Percentiles rank a stretch among this genome's conserved stretches.
Evolutionary conservation across 495 filamentous ascomycete species (phyloP).

Genomic region (Neurospora tetraspora): DNA sequence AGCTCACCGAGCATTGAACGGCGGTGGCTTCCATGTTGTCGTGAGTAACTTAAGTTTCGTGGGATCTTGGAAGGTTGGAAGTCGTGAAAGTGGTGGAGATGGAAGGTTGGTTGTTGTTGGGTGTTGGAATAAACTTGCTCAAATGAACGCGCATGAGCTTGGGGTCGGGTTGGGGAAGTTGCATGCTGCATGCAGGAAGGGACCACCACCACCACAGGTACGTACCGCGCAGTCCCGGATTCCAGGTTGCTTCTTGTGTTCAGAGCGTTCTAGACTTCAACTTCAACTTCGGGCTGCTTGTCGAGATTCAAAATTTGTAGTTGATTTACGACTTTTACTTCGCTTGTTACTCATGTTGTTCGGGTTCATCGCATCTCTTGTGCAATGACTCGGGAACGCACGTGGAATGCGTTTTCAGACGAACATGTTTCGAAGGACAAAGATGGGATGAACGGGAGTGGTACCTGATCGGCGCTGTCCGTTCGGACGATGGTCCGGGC

Average conservation of each 20-base stretch:
- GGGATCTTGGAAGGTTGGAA: no score
- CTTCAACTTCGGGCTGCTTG: not conserved
- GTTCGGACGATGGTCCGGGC: not conserved
- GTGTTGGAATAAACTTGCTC: slow-evolving; percentile 4
- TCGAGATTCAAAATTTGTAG: no score
- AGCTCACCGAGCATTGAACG: no score
- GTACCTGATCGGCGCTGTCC: not conserved
- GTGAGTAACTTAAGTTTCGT: no score
- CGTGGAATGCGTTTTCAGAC: not conserved
- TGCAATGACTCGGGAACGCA: not conserved
- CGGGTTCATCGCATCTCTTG: not conserved
- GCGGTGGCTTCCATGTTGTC: no score
- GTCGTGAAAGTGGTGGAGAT: no score
- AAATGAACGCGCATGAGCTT: slow-evolving; percentile 3
- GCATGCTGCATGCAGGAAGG: not conserved
- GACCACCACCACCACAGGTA: not conserved
- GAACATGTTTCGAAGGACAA: not conserved
- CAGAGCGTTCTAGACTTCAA: not conserved
- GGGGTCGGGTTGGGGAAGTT: not conserved
- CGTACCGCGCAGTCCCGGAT: not conserved
- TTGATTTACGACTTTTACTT: no score
- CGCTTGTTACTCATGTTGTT: not conserved
- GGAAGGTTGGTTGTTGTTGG: no score
- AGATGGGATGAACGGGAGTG: not conserved
- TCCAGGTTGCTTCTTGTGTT: not conserved